Evolutionary conservation across 306 rosid genomes (phyloP).

Genomic region (Carpinus fangiana): DNA sequence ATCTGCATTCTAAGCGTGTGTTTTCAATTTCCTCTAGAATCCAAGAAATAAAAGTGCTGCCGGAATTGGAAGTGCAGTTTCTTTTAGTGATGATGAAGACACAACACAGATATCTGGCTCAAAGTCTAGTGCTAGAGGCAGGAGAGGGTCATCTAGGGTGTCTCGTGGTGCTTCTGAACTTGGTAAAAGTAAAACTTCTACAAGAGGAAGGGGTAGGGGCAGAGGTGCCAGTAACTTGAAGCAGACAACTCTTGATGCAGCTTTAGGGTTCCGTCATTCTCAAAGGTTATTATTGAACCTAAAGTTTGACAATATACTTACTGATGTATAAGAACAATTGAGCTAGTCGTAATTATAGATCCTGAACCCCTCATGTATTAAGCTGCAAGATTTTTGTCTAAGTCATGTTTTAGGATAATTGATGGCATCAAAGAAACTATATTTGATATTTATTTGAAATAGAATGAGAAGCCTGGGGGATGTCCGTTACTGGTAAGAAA

Average conservation of each 20-base stretch:
- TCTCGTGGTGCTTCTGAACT: conserved; percentile 40
- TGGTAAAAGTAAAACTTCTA: conserved; percentile 41
- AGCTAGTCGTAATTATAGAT: conserved; percentile 6
- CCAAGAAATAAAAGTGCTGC: conserved; percentile 57
- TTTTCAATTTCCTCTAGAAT: conserved; percentile 45
- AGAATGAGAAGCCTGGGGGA: neutral
- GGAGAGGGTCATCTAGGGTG: conserved; percentile 53
- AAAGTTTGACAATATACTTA: neutral
- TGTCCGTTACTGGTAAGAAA: neutral
- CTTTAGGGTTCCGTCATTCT: conserved; percentile 74
- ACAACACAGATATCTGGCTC: conserved; percentile 49
- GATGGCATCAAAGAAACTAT: neutral
- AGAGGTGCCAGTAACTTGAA: conserved; percentile 54
- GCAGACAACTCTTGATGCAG: conserved; percentile 89
- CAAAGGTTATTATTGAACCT: conserved; percentile 59
- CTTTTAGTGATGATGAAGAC: conserved; percentile 95
- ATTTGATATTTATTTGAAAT: neutral
- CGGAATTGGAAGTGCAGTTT: conserved; percentile 62
- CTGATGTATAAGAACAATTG: conserved; percentile 17
- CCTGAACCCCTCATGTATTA: neutral
- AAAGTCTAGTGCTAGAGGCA: conserved; percentile 70
- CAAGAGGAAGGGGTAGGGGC: conserved; percentile 82
- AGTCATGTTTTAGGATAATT: neutral
- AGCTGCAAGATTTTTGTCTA: neutral
- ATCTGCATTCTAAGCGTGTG: conserved; percentile 25